phyloP scores from a whole-genome alignment of 306 rosid genomes.

The Cucumis sativus region DNA sequence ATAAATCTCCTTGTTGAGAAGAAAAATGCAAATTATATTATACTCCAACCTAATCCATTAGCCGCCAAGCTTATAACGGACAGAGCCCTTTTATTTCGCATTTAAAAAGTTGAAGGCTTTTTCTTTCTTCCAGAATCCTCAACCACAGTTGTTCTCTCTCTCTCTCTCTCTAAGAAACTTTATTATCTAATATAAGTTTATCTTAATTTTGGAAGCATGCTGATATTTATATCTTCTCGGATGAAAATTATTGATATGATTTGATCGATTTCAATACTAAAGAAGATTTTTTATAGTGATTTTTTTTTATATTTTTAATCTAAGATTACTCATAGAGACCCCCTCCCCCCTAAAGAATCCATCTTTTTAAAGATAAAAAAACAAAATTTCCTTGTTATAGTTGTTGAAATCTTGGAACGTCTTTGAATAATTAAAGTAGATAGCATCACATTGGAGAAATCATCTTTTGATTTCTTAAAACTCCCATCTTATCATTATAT shows the following conservation, averaged over 20 bases:
- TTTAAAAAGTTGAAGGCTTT: not conserved
- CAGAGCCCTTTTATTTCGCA: not conserved
- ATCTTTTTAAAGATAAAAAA: not conserved
- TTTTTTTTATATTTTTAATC: not conserved
- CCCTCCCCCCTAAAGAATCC: not conserved
- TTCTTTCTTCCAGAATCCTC: not conserved
- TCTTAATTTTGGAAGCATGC: no score
- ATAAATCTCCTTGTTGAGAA: not conserved
- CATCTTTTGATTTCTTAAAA: not conserved
- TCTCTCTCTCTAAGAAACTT: no score
- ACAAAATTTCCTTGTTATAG: not conserved
- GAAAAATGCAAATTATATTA: conserved; percentile 1
- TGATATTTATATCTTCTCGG: no score
- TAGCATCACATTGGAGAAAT: not conserved
- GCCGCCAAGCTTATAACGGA: not conserved
- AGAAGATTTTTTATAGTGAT: not conserved
- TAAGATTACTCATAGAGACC: not conserved
- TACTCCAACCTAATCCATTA: not conserved
- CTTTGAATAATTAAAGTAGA: not conserved
- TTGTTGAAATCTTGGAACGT: not conserved
- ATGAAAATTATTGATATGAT: no score
- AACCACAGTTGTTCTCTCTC: not conserved
- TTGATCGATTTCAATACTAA: no score
- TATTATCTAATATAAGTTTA: no score
- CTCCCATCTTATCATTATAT: not conserved